Conservation (phyloP, 371 early-diverging fungal species). For the Batrachochytrium dendrobatidis region DNA sequence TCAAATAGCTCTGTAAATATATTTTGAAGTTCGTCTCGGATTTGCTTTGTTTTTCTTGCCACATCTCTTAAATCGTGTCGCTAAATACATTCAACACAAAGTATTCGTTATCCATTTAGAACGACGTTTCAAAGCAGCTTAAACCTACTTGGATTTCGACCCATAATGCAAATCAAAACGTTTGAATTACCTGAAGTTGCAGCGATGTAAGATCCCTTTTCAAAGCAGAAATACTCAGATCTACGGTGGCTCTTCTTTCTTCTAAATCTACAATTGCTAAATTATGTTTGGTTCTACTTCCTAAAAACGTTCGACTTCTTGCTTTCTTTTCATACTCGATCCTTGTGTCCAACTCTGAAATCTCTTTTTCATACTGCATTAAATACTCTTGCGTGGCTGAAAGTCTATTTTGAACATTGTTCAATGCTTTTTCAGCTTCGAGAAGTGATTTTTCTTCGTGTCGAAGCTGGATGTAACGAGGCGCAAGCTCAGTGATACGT, state of each 20-base stretch:
- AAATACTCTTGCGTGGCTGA: not conserved
- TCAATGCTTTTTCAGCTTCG: not conserved
- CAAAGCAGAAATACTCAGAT: not conserved
- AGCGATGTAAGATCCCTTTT: not conserved
- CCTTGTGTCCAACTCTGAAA: not conserved
- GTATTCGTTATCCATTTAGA: too few species aligned
- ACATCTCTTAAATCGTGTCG: not conserved
- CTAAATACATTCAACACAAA: too few species aligned
- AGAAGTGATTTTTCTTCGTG: not conserved
- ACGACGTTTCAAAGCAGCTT: too few species aligned
- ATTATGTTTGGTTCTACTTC: not conserved
- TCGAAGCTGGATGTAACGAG: not conserved
- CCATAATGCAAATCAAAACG: too few species aligned
- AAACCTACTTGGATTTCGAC: too few species aligned
- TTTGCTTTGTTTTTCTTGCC: not conserved
- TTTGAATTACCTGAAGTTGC: not conserved
- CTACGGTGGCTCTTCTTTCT: not conserved
- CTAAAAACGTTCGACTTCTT: not conserved
- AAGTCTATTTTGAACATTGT: not conserved
- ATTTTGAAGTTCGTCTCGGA: not conserved
- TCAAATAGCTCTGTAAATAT: constrained; percentile 2
- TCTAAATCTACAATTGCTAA: not conserved
- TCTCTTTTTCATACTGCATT: not conserved
- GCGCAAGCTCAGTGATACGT: not conserved
- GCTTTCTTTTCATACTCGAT: not conserved